Conservation (phyloP, 768 basidiomycete genomes). For the Grammothele lineata region DNA sequence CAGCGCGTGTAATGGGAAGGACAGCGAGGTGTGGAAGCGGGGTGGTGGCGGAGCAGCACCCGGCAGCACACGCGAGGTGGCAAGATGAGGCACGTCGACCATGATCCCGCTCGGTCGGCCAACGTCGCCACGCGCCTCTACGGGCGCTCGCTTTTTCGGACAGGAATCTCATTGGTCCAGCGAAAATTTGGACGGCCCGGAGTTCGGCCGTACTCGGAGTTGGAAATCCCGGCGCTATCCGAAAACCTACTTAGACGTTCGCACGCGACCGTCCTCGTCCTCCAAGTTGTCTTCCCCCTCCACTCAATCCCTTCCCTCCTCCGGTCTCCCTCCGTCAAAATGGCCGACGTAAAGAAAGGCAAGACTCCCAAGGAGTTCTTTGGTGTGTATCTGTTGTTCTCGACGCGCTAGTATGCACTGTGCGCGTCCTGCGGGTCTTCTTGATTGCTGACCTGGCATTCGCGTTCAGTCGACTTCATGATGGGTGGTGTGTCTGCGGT, state of each 20-base stretch:
- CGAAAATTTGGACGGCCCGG: slow-evolving; percentile 10
- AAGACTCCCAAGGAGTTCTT: slow-evolving; percentile 93
- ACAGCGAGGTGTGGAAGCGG: too few species aligned
- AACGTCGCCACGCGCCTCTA: too few species aligned
- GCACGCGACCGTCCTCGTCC: slow-evolving; percentile 29
- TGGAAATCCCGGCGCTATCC: slow-evolving; percentile 17
- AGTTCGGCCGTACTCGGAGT: slow-evolving; percentile 14
- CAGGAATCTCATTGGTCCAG: slow-evolving; percentile 12
- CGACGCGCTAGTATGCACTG: slow-evolving; percentile 4
- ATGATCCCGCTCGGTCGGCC: too few species aligned
- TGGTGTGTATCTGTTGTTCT: slow-evolving; percentile 41
- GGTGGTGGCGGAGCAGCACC: too few species aligned
- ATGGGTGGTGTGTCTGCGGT: slow-evolving; percentile 96
- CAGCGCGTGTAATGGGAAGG: too few species aligned
- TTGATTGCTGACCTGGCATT: slow-evolving; percentile 31
- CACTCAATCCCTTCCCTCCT: slow-evolving; percentile 42
- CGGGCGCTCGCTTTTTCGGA: too few species aligned
- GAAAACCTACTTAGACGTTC: slow-evolving; percentile 21
- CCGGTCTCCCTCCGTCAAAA: slow-evolving; percentile 48
- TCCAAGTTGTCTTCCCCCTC: slow-evolving; percentile 44
- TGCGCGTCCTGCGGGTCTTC: slow-evolving; percentile 1
- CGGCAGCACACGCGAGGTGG: too few species aligned
- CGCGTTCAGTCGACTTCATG: slow-evolving; percentile 75
- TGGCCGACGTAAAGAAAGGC: slow-evolving; percentile 80
- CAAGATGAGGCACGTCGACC: too few species aligned